Evolutionary conservation across 495 filamentous ascomycete species (phyloP).

Genomic region (Hyaloscypha variabilis): DNA sequence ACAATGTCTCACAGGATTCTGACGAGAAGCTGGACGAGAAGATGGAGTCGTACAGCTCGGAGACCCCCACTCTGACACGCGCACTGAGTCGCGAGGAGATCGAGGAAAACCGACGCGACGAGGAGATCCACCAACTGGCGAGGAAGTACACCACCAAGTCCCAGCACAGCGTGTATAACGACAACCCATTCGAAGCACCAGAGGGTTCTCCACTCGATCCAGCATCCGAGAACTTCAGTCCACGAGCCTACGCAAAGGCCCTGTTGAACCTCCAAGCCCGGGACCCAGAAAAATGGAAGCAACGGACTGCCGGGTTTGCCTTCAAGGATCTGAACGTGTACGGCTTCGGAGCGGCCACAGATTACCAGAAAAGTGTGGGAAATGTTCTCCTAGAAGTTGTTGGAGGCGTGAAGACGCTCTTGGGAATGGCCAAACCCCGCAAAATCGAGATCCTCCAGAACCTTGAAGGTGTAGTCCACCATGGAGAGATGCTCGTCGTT

Average conservation of each 20-base stretch:
- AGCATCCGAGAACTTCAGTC: conserved; percentile 45
- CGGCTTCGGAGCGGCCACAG: conserved; percentile 73
- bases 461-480: conserved; percentile 71
- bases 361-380: conserved; percentile 75
- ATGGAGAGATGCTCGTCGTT: conserved; percentile 79
- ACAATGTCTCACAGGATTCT: conserved; percentile 1
- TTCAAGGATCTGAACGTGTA: conserved; percentile 71
- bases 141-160: conserved; percentile 17
- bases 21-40: not conserved
- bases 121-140: conserved; percentile 17
- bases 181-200: conserved; percentile 12
- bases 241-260: conserved; percentile 57
- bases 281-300: conserved; percentile 40
- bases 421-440: conserved; percentile 37
- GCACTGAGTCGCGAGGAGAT: conserved; percentile 7
- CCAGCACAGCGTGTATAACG: conserved; percentile 16
- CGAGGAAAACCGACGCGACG: conserved; percentile 14
- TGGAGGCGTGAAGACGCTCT: conserved; percentile 13
- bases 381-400: conserved; percentile 18
- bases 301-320: conserved; percentile 47
- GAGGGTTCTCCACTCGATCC: conserved; percentile 18
- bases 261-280: conserved; percentile 46
- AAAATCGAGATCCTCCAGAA: conserved; percentile 74
- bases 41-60: not conserved
- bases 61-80: conserved; percentile 2